Conservation (phyloP, 2,329 filamentous ascomycete genomes). For the Bipolaris victoriae region DNA sequence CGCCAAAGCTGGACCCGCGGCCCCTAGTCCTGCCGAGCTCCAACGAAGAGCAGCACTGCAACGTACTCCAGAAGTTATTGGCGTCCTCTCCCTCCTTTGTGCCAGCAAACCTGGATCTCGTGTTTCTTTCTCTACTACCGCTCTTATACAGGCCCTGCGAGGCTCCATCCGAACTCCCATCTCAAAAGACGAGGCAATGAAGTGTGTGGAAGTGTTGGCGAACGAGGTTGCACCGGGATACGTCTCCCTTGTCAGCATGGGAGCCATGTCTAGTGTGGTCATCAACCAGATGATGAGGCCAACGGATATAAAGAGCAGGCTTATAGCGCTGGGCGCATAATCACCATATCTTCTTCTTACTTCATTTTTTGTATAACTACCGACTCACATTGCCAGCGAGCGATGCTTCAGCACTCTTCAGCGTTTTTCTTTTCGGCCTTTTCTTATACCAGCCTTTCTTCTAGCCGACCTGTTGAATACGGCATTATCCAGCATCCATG, state of each 20-base stretch:
- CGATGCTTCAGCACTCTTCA: neutral
- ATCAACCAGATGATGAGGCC: conserved; percentile 48
- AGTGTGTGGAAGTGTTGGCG: conserved; percentile 52
- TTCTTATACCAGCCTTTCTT: neutral
- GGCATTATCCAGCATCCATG: neutral
- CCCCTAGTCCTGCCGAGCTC: conserved; percentile 52
- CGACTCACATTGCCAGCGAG: neutral
- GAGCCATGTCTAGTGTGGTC: conserved; percentile 52
- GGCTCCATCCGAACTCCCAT: conserved; percentile 55
- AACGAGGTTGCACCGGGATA: conserved; percentile 54
- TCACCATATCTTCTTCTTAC: neutral
- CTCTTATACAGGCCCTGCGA: conserved; percentile 53
- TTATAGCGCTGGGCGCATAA: conserved; percentile 38
- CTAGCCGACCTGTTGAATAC: neutral
- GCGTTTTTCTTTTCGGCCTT: neutral
- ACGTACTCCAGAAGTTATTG: conserved; percentile 54
- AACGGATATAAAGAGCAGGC: conserved; percentile 40
- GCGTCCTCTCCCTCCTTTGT: conserved; percentile 52
- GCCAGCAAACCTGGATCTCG: conserved; percentile 44
- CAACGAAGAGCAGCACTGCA: conserved; percentile 56
- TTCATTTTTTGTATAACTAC: conserved; percentile 1
- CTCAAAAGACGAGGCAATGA: conserved; percentile 52
- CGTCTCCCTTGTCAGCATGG: conserved; percentile 48
- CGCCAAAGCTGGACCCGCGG: conserved; percentile 45
- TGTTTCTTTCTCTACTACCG: conserved; percentile 53